A percentile compares a stretch with the other conserved stretches of the same genome.
phyloP scores from a whole-genome alignment of 2,329 filamentous ascomycete genomes.

The Tolypocladium guangdongense region DNA sequence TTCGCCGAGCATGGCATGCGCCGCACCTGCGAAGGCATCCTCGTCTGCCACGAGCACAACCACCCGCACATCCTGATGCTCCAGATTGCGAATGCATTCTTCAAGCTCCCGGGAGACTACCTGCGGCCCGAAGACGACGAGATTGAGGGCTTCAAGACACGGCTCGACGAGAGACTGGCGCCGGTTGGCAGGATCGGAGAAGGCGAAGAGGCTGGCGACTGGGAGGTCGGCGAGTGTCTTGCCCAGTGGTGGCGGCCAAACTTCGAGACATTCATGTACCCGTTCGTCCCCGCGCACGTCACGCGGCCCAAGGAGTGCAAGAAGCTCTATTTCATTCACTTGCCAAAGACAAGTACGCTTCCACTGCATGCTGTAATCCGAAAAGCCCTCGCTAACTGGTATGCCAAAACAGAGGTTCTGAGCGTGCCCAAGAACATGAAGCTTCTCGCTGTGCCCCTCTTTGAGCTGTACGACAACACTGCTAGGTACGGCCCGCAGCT shows the following conservation, averaged over 20 bases:
- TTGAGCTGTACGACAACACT: constrained; percentile 97
- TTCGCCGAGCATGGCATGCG: constrained; percentile 90
- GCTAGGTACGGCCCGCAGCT: constrained; percentile 90
- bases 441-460: constrained; percentile 87
- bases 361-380: background rate
- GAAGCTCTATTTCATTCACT: constrained; percentile 94
- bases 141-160: constrained; percentile 84
- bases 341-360: constrained; percentile 74
- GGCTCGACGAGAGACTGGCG: constrained; percentile 85
- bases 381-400: background rate
- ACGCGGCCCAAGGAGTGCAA: constrained; percentile 98
- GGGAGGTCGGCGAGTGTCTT: constrained; percentile 88
- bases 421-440: constrained; percentile 99
- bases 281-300: constrained; percentile 91
- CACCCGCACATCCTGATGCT: constrained; percentile 98
- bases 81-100: constrained; percentile 98
- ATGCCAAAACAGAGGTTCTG: constrained; percentile 58
- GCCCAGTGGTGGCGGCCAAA: constrained; percentile 99
- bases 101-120: constrained; percentile 97
- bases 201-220: constrained; percentile 74
- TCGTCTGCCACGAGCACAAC: constrained; percentile 98
- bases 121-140: constrained; percentile 83
- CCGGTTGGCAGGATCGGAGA: constrained; percentile 81
- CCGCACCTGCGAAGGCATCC: constrained; percentile 89
- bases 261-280: constrained; percentile 99